Evolutionary conservation across 2,329 filamentous ascomycete genomes (phyloP), one percentile per base, ranked within the genome.

Genomic region (Epichloe bromicola): DNA sequence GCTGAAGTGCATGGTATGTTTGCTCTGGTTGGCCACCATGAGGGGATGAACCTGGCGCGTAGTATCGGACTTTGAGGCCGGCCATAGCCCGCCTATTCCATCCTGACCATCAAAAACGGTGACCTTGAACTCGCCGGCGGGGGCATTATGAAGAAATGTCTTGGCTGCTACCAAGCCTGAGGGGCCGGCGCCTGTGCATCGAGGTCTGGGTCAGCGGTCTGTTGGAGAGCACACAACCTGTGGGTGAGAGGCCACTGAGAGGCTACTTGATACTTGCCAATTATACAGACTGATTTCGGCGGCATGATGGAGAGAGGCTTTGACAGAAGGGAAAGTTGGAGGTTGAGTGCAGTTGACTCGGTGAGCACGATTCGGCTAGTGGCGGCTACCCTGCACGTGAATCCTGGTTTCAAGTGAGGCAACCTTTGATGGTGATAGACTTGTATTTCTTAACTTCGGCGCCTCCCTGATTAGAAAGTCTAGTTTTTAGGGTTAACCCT

Each of bases 1-100:
- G 56, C 78, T 81, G 59, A 83, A 83, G 58, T 79, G 76, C 56
- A 93, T 80, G 0, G 86, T 88, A 64, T 88, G 87, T 44, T 77
- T 78, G 67, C 85, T 89, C 59, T 90, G 79, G 63, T 94, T 94
- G 4, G 79, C 79, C 15, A 78, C 72, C 73, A 86, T 85, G 49
- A 85, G 74, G 8, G 83, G 84, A 55, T 85, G 79, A 15, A 84
- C 67, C 39, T 78, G 67, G 2, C 78, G 73, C 1, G 58, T 66
- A n/a, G 55, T 57, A 50, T 82, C 79, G 2, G 67, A 57, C 49
- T 70, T 73, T 12, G 66, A 65, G 1, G 70, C 67, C 3, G 84
- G 83, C 88, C 88, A 94, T n/a, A 93, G 76, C 0, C 88, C 88
- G 11, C 87, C 88, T 15, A 91, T 74, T 39, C 78, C 74, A 36